phyloP scores from a whole-genome alignment of 202 grass and related monocot genomes.

The Bolboschoenoplectus hybrid region DNA sequence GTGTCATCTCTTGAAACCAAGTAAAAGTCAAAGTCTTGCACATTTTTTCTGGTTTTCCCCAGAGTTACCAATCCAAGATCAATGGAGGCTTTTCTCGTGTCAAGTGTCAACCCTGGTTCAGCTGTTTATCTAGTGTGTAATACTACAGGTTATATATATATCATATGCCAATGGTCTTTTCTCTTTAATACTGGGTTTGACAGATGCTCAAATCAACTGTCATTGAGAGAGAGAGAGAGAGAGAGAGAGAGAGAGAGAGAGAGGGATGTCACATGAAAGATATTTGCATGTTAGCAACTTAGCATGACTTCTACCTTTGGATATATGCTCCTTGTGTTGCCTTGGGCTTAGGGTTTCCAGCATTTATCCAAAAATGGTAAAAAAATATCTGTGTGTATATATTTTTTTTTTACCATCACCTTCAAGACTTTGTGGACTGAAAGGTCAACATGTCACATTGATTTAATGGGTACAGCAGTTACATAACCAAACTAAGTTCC shows the following conservation, averaged over 20 bases:
- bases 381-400: background rate
- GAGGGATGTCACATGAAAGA: background rate
- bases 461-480: slow-evolving; percentile 13
- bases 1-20: background rate
- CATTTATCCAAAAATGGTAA: background rate
- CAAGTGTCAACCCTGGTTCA: background rate
- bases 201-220: slow-evolving; percentile 21
- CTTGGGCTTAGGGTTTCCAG: slow-evolving; percentile 9
- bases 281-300: background rate
- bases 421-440: slow-evolving; percentile 5
- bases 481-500: background rate
- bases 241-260: background rate
- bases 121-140: slow-evolving; percentile 9
- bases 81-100: background rate
- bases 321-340: slow-evolving; percentile 22
- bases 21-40: background rate
- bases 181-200: slow-evolving; percentile 5
- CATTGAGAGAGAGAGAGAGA: background rate
- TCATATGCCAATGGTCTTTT: background rate
- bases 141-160: background rate
- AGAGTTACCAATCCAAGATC: background rate
- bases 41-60: background rate
- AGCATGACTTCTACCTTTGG: slow-evolving; percentile 31
- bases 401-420: background rate
- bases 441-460: slow-evolving; percentile 30